Evolutionary conservation across 495 filamentous ascomycete genomes (phyloP).

Genomic region (Penicillium pancosmium): DNA sequence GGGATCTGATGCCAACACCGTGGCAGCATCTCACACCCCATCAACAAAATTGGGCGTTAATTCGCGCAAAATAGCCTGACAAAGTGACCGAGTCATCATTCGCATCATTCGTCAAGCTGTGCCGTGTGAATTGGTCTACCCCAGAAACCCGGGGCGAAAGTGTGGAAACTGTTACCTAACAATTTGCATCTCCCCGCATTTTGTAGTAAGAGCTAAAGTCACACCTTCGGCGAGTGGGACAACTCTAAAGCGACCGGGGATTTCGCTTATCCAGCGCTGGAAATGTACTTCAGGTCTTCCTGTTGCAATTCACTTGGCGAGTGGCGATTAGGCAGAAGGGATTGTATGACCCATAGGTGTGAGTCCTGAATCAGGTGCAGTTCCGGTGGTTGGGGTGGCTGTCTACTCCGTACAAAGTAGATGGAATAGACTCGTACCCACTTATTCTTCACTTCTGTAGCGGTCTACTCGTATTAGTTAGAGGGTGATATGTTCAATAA

Average conservation of each 20-base stretch:
- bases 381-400: too few species aligned
- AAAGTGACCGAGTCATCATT: background rate
- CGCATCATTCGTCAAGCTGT: background rate
- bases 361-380: too few species aligned
- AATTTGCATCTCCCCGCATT: constrained; percentile 33
- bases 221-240: constrained; percentile 11
- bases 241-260: constrained; percentile 27
- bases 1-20: too few species aligned
- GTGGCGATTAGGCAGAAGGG: background rate
- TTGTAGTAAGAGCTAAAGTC: constrained; percentile 14
- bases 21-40: too few species aligned
- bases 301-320: background rate
- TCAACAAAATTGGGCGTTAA: background rate
- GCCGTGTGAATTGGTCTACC: constrained; percentile 9
- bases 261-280: background rate
- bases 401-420: too few species aligned
- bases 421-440: too few species aligned
- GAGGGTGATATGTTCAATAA: too few species aligned
- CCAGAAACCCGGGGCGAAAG: constrained; percentile 25
- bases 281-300: background rate
- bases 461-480: too few species aligned
- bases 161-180: constrained; percentile 46
- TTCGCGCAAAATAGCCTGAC: constrained; percentile 1
- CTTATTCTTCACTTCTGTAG: too few species aligned
- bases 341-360: background rate